Evolutionary conservation across 768 basidiomycete genomes (phyloP).

Genomic region (Rhizopogon sp.): DNA sequence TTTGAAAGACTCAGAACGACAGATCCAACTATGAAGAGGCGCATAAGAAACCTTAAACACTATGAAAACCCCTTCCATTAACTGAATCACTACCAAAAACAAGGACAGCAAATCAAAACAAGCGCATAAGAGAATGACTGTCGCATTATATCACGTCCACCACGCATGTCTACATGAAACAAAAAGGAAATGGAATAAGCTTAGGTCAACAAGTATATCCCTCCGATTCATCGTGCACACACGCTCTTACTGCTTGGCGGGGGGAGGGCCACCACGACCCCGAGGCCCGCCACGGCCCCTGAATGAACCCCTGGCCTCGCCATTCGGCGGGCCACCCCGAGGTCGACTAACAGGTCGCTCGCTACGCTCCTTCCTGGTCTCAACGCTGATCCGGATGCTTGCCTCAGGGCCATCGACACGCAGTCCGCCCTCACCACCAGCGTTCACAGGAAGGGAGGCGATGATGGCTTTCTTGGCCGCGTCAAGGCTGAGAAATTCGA

Average conservation of each 20-base stretch:
- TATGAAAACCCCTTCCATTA: background rate
- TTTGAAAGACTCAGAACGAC: too few relatives aligned
- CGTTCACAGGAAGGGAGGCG: conserved; percentile 53
- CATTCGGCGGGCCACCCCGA: conserved; percentile 59
- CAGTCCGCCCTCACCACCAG: conserved; percentile 90
- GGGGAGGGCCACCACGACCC: conserved; percentile 32
- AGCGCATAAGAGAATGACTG: background rate
- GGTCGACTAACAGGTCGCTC: conserved; percentile 67
- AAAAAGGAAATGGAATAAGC: conserved; percentile 2
- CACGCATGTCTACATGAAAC: conserved; percentile 2
- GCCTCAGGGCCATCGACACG: conserved; percentile 59
- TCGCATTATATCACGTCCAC: conserved; percentile 1
- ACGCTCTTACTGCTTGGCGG: conserved; percentile 17
- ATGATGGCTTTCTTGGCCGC: conserved; percentile 83
- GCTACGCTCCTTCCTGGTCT: conserved; percentile 87
- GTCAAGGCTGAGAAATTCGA: conserved; percentile 79
- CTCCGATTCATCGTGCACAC: background rate
- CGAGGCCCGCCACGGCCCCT: conserved; percentile 42
- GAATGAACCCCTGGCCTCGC: conserved; percentile 41
- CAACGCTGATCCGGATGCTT: conserved; percentile 62
- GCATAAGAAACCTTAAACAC: background rate
- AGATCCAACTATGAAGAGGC: too few relatives aligned
- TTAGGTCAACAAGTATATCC: conserved; percentile 1
- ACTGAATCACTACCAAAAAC: background rate
- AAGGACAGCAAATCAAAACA: background rate